Percentiles rank a stretch among this genome's conserved stretches.
Evolutionary conservation across 148 eudicot species (phyloP).

Genomic region (Bassia scoparia): DNA sequence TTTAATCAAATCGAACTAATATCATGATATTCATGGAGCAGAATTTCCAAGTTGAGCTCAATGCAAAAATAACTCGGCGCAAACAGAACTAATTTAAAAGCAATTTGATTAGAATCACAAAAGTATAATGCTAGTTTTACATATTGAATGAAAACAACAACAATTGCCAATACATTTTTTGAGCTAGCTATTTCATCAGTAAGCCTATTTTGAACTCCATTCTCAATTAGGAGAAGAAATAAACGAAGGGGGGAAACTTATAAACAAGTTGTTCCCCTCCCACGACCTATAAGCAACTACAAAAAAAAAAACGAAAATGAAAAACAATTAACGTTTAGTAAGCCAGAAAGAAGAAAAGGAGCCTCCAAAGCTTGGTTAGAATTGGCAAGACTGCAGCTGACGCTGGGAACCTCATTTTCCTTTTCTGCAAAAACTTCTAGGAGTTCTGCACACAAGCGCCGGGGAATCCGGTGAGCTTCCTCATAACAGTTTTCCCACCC

Average conservation of each 20-base stretch:
- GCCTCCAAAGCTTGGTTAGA: constrained; percentile 73
- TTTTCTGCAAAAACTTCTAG: constrained; percentile 68
- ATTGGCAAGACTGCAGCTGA: constrained; percentile 75
- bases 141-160: not conserved
- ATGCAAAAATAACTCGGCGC: not conserved
- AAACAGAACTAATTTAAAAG: not conserved
- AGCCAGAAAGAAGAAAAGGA: constrained; percentile 64
- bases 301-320: not conserved
- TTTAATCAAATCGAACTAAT: too few species aligned
- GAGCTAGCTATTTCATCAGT: not conserved
- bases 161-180: not conserved
- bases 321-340: too few species aligned
- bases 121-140: not conserved
- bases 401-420: constrained; percentile 61
- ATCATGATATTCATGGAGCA: too few species aligned
- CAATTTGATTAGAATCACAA: not conserved
- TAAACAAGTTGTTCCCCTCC: not conserved
- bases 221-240: too few species aligned
- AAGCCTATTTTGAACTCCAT: not conserved
- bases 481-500: constrained; percentile 63
- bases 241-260: not conserved
- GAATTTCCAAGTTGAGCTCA: not conserved
- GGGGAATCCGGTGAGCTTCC: constrained; percentile 66
- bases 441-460: constrained; percentile 69
- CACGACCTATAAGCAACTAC: constrained; percentile 10